phyloP scores from a whole-genome alignment of 208 protist genomes.

The Acanthamoeba triangularis region DNA sequence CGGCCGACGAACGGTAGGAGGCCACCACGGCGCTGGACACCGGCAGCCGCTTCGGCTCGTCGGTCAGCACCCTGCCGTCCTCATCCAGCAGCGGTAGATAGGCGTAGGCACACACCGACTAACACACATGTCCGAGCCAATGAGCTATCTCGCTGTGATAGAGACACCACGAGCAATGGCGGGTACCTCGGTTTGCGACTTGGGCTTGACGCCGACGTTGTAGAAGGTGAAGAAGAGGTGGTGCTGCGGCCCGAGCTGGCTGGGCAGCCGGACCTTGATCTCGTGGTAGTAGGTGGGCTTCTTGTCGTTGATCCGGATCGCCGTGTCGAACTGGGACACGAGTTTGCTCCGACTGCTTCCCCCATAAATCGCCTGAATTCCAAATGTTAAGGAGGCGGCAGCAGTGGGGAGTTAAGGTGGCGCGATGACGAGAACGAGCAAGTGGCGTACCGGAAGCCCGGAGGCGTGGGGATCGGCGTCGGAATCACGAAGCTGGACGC shows the following conservation, averaged over 20 bases:
- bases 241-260: slow-evolving; percentile 35
- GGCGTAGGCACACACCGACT: slow-evolving; percentile 23
- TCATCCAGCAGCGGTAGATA: slow-evolving; percentile 19
- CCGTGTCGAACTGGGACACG: neutral
- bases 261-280: slow-evolving; percentile 83
- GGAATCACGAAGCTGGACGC: slow-evolving; percentile 19
- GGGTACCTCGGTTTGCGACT: slow-evolving; percentile 46
- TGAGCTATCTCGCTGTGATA: too few relatives aligned
- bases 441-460: neutral
- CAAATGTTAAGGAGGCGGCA: neutral
- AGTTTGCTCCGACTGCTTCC: slow-evolving; percentile 19
- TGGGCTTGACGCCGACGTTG: slow-evolving; percentile 80
- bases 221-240: slow-evolving; percentile 86
- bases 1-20: slow-evolving; percentile 7
- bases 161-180: too few relatives aligned
- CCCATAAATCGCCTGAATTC: slow-evolving; percentile 14
- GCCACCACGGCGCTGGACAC: slow-evolving; percentile 3
- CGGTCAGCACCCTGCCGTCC: slow-evolving; percentile 11
- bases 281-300: slow-evolving; percentile 80
- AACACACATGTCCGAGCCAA: neutral
- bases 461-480: slow-evolving; percentile 1
- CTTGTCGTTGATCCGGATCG: slow-evolving; percentile 33
- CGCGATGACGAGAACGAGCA: neutral
- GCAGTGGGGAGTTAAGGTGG: neutral
- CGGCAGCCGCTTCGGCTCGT: slow-evolving; percentile 4